Evolutionary conservation across 768 basidiomycete species (phyloP), one percentile per base, ranked within the genome.

Genomic region (Boletus reticuloceps): DNA sequence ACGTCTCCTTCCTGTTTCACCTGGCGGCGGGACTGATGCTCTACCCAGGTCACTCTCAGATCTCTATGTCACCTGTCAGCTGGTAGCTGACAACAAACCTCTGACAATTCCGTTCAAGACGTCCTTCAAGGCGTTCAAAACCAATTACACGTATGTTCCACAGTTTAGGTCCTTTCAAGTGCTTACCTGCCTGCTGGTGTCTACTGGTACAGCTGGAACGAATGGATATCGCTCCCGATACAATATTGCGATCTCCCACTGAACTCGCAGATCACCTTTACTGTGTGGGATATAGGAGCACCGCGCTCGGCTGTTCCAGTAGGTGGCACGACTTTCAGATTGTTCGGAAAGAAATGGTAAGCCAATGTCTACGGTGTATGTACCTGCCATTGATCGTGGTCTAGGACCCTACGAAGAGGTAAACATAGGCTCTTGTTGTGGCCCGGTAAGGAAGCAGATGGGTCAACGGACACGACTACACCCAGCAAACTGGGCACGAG

Each of bases 341-440:
- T 99, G 38, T 99, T 99, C 71, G 89, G 93, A 14, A 90, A 91
- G 82, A 97, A 98, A 76, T 88, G 89, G 94, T 91, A 56, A 81
- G 71, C 1, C 7, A 42, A 27, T 9, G 10, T 32, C 20, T 44
- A 45, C 25, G 4, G 37, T 44, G 22, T 2, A 20, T 38, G 31
- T 13, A n/a, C 16, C 41, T 41, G 16, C 8, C 27, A n/a, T 34
- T 54, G 32, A 59, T 34, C 46, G 2, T 19, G 9, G 3, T 22
- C 27, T 39, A 95, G 94, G 80, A 96, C 92, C 2, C 72, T 98
- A 29, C 82, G 93, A 54, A 80, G 94, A 55, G 96, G 95, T 3
- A 96, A 97, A 70, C 95, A 98, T 69, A 77, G 96, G 44, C 75
- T 97, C 12, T 75, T 86, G 43, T 72, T 99, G 12, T 96, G 95